phyloP scores from a whole-genome alignment of 345 rosid species.

The Citrus cavaleriei region DNA sequence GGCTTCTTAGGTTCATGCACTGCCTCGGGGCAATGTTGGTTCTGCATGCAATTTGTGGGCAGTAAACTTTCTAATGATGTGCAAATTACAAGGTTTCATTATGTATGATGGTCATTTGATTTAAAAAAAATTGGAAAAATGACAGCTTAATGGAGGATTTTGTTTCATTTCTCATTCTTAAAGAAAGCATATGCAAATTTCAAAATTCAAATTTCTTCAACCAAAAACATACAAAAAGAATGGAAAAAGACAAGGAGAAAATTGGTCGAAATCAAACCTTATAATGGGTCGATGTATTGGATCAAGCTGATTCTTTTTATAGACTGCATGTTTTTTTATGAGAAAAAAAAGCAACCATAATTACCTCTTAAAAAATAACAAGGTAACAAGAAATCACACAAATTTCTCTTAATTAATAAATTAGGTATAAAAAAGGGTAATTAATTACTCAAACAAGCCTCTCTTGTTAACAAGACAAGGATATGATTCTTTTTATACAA shows the following conservation, averaged over 20 bases:
- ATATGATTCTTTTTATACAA: slow-evolving; percentile 4
- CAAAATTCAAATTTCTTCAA: slow-evolving; percentile 21
- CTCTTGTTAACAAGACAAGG: slow-evolving; percentile 65
- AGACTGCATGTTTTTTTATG: slow-evolving; percentile 31
- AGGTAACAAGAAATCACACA: background rate
- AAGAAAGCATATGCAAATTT: slow-evolving; percentile 25
- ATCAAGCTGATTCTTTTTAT: slow-evolving; percentile 31
- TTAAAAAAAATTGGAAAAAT: background rate
- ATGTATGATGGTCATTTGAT: background rate
- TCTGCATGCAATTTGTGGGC: slow-evolving; percentile 41
- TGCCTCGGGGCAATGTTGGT: slow-evolving; percentile 35
- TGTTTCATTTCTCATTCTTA: background rate
- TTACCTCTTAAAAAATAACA: background rate
- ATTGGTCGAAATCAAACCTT: slow-evolving; percentile 41
- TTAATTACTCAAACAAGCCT: slow-evolving; percentile 36
- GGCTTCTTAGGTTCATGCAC: slow-evolving; percentile 50
- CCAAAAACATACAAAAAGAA: slow-evolving; percentile 14
- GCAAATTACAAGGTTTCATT: background rate
- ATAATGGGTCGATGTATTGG: slow-evolving; percentile 45
- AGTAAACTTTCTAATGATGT: slow-evolving; percentile 41
- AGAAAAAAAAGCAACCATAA: background rate
- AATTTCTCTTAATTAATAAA: background rate
- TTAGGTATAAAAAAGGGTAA: background rate
- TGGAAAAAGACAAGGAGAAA: background rate
- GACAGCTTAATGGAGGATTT: background rate